Evolutionary conservation across 768 basidiomycete species (phyloP).

Genomic region (Phylloporus sp.): DNA sequence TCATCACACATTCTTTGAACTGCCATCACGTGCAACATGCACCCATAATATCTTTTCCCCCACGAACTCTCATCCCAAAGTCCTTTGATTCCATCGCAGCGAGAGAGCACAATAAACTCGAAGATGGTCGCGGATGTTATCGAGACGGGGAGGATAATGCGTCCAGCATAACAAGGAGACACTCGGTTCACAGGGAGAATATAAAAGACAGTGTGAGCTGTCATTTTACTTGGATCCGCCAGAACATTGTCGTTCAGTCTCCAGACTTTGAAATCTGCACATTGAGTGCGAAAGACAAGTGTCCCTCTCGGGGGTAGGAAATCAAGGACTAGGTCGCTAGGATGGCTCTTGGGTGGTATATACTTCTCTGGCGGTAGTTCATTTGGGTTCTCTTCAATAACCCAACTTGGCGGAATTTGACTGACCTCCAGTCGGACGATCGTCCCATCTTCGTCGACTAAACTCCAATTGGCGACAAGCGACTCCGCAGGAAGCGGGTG

Average conservation of each 20-base stretch:
- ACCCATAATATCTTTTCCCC: slow-evolving; percentile 12
- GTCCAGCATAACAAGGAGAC: slow-evolving; percentile 4
- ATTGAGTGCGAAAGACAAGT: slow-evolving; percentile 23
- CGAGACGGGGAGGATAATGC: slow-evolving; percentile 15
- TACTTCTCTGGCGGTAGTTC: slow-evolving; percentile 2
- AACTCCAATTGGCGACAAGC: slow-evolving; percentile 14
- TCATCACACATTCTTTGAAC: slow-evolving; percentile 4
- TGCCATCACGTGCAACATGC: slow-evolving; percentile 21
- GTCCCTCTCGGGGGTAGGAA: slow-evolving; percentile 12
- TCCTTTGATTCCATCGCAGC: neutral
- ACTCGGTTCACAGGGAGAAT: neutral
- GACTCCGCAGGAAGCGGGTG: slow-evolving; percentile 14
- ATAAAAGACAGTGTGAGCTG: slow-evolving; percentile 10
- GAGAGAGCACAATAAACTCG: slow-evolving; percentile 22
- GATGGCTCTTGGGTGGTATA: neutral
- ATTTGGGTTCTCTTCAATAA: neutral
- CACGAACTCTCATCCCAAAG: slow-evolving; percentile 11
- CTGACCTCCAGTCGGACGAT: slow-evolving; percentile 12
- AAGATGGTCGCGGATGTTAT: slow-evolving; percentile 4
- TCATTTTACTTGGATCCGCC: neutral
- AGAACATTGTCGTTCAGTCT: neutral
- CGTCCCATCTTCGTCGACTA: slow-evolving; percentile 10
- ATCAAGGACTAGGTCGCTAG: neutral
- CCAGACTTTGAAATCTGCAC: slow-evolving; percentile 8
- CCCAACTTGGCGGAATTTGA: neutral